Conservation (phyloP, 306 rosid species). For the Castanea sativa region DNA sequence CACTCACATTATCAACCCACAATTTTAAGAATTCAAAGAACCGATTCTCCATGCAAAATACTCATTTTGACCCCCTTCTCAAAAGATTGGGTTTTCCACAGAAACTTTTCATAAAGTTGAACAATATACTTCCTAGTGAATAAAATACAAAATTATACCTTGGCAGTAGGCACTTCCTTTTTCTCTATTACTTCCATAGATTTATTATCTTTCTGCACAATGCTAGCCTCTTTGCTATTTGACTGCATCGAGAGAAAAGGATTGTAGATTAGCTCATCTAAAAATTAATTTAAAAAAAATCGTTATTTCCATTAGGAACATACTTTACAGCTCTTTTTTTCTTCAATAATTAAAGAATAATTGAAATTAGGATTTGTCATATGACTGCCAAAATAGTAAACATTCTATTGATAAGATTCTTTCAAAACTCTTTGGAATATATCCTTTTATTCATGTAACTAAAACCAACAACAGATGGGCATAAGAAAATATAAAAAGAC, state of each 20-base stretch:
- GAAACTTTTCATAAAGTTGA: neutral
- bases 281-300: neutral
- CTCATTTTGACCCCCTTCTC: neutral
- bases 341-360: constrained; percentile 2
- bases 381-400: neutral
- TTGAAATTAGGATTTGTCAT: neutral
- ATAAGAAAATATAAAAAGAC: neutral
- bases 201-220: constrained; percentile 13
- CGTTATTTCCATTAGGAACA: too few relatives aligned
- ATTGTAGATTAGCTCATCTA: neutral
- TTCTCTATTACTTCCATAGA: constrained; percentile 28
- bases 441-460: neutral
- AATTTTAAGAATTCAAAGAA: neutral
- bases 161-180: constrained; percentile 18
- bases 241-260: constrained; percentile 21
- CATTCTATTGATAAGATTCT: neutral
- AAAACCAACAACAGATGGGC: neutral
- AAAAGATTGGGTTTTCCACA: neutral
- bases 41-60: too few relatives aligned
- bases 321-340: neutral
- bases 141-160: constrained; percentile 26
- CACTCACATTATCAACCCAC: neutral
- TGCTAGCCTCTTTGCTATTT: constrained; percentile 6
- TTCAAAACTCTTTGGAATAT: neutral
- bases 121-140: neutral